These are phyloP conservation scores for Trypanosomatidae sp. DNA, from an alignment of 208 protist species.

Conservation along the genomic window DNA sequence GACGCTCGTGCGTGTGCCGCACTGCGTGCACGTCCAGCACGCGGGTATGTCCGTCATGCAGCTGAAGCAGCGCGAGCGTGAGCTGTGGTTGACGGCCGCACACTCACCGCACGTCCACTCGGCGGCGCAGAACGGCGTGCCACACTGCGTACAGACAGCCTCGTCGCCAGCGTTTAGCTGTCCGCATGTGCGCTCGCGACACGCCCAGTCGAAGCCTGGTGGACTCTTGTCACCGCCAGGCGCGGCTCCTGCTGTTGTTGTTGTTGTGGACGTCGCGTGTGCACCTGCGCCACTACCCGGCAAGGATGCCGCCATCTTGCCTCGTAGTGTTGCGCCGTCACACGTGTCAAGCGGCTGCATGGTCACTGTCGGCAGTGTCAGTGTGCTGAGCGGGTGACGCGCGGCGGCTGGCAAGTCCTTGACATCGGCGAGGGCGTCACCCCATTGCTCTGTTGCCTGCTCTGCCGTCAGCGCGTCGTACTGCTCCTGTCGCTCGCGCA, in stretches of 20 bases:
- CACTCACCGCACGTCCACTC: conserved; percentile 79
- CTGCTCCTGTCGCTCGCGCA: conserved; percentile 28
- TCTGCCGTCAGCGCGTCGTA: conserved; percentile 46
- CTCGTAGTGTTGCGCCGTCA: too few relatives aligned
- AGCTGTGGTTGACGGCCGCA: conserved; percentile 66
- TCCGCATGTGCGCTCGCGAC: conserved; percentile 33
- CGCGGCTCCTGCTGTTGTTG: conserved; percentile 6
- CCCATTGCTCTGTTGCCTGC: conserved; percentile 55
- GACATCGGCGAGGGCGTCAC: conserved; percentile 25
- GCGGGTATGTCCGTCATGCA: conserved; percentile 51
- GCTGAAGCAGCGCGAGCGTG: conserved; percentile 62
- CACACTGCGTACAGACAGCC: conserved; percentile 46
- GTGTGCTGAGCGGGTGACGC: neutral
- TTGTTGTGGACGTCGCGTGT: too few relatives aligned
- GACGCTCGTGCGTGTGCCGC: conserved; percentile 43
- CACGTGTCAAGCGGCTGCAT: conserved; percentile 5
- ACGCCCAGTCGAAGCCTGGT: conserved; percentile 85
- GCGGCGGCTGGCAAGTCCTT: conserved; percentile 9
- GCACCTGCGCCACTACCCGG: too few relatives aligned
- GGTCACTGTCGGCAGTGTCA: neutral
- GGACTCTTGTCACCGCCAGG: conserved; percentile 12
- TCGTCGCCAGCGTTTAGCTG: conserved; percentile 72
- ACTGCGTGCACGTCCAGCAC: conserved; percentile 50
- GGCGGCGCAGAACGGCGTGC: conserved; percentile 26
- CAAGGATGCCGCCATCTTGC: too few relatives aligned